Base-by-base conservation (phyloP, 176 grass and related monocot genomes). In the Triticum aestivum region DNA sequence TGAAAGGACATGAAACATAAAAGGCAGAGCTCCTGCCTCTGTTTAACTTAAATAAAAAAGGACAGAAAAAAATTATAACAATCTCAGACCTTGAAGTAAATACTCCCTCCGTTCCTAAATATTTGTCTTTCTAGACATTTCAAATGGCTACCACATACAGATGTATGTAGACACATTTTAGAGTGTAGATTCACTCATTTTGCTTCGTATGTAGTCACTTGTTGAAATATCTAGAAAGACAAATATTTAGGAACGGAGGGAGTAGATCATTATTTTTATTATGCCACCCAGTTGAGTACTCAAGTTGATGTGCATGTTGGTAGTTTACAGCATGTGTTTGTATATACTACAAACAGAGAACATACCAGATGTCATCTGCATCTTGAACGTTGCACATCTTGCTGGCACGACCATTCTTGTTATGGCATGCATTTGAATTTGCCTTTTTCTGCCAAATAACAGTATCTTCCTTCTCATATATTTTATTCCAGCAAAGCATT, bases 401-500 rank as follows among this genome's bases (percentile, higher is more conserved):
- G 75, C 47, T 86, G 86, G 84, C 30, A 86, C 0, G 75, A 63
- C 13, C 84, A 61, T 81, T 83, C 80, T 79, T 88, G 64, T 85
- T 83, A 78, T 61, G 75, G 65, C 94, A 96, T 66, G 33, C 83
- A 81, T 85, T 89, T 83, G 87, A 69, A 87, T 87, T 86, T 56
- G 3, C 24, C 65, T 74, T 89, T 78, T 96, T 96, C 89, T 87
- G 85, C 94, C 94, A 96, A 86, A 96, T 90, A 69, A 79, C 82
- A 93, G 74, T 88, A 90, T 96, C 87, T 72, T 83, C 89, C 72
- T 93, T 88, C 85, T 93, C 94, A 65, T 90, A 78, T 9, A 91
- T 88, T 84, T 96, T 96, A 73, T 87, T 75, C 94, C 91, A 96
- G 85, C 94, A 96, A 84, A 96, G 89, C 91, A 86, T 89, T 85